Evolutionary conservation across 768 basidiomycete species (phyloP), one percentile per base, ranked within the genome.

Genomic region (Podaxis sp.): DNA sequence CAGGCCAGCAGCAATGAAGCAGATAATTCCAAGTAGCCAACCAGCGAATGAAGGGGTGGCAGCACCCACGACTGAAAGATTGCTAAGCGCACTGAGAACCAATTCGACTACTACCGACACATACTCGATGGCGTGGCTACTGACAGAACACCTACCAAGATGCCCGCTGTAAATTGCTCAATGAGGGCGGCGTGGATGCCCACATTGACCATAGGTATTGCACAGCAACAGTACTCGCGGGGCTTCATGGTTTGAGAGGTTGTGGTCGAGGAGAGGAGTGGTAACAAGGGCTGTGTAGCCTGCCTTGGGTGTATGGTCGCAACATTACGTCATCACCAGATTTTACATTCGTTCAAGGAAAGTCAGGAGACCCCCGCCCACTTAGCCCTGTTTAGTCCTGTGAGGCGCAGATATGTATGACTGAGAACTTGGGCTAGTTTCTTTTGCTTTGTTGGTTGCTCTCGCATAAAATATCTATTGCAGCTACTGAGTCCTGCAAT

Each of bases 191-290:
- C 72, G 67, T 97, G 98, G 56, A 98, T 91, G 35, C 97, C 97
- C 62, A 86, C 82, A 76, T 99, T 96, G 63, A 94, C 79, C 52
- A 94, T 75, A 7, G 95, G 95, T 61, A 98, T 89, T 47, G 95
- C 95, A 68, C 91, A 93, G 72, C 94, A 97, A 69, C 94, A 97
- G 70, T 94, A 95, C 52, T 93, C 88, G 76, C 91, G 84, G 54
- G 87, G 74, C 71, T 87, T 90, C 88, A 90, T 89, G 69, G 62
- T 70, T 69, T 61, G 14, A 27, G 35, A 35, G 53, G 63, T 83
- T 68, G 65, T 67, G 69, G 62, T 52, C 63, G 64, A 50, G 62
- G 61, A 63, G 62, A 50, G 64, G 64, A 38, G 59, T 63, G 61
- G 53, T 61, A 36, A 57, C 50, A 25, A 5, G 44, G 53, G 40